Evolutionary conservation across 257 asterid species (phyloP).

Genomic region (Petunia secreta): DNA sequence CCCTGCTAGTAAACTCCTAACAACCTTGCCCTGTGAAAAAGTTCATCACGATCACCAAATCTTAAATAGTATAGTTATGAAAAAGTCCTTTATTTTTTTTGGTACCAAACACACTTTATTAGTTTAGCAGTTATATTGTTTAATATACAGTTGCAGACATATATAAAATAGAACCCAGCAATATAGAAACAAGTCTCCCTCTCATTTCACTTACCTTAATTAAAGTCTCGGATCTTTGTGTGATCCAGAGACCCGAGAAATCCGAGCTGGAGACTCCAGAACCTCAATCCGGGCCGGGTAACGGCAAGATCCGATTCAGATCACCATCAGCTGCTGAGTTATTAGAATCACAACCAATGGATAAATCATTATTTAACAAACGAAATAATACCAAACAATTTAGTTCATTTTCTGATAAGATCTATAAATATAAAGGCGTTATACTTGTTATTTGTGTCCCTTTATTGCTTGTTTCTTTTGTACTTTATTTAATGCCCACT

Average conservation of each 20-base stretch:
- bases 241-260: not conserved
- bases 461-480: slow-evolving; percentile 36
- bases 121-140: not conserved
- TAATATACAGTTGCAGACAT: not conserved
- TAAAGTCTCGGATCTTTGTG: not conserved
- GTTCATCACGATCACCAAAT: too few species aligned
- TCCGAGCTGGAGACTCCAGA: slow-evolving; percentile 53
- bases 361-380: slow-evolving; percentile 53
- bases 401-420: slow-evolving; percentile 57
- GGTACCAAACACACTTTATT: too few species aligned
- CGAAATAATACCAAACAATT: slow-evolving; percentile 44
- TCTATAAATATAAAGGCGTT: slow-evolving; percentile 71
- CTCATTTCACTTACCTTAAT: not conserved
- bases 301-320: slow-evolving; percentile 92
- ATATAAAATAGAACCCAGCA: too few species aligned
- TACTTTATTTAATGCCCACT: slow-evolving; percentile 42
- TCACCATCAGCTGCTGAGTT: slow-evolving; percentile 96
- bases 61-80: too few species aligned
- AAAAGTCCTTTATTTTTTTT: too few species aligned
- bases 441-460: slow-evolving; percentile 73
- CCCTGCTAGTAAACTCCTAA: too few species aligned
- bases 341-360: slow-evolving; percentile 73
- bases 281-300: slow-evolving; percentile 63
- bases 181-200: not conserved
- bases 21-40: too few species aligned